phyloP scores from a whole-genome alignment of 108 stramenopile genomes.

The Tribonema minus region DNA sequence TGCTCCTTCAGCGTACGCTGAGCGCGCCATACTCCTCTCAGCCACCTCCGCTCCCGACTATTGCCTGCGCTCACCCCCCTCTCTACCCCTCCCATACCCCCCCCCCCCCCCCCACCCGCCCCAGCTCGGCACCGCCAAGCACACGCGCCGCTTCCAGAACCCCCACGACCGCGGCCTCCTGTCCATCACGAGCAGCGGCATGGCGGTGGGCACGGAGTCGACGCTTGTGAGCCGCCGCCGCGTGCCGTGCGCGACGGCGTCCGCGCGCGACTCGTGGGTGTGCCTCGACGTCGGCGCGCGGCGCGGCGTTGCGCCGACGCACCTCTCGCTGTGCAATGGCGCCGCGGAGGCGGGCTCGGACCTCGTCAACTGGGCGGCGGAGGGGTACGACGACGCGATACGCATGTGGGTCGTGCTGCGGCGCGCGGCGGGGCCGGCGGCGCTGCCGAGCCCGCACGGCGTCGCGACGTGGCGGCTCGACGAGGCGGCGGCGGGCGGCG shows the following conservation, averaged over 20 bases:
- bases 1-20: too few relatives aligned
- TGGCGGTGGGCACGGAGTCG: conserved; percentile 34
- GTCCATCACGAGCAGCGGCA: conserved; percentile 36
- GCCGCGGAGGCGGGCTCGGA: conserved; percentile 27
- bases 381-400: conserved; percentile 42
- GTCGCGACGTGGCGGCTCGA: conserved; percentile 37
- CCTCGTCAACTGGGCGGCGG: conserved; percentile 43
- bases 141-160: conserved; percentile 40
- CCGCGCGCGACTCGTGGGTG: conserved; percentile 33
- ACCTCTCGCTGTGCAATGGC: conserved; percentile 43
- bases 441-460: conserved; percentile 31
- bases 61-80: too few relatives aligned
- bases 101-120: too few relatives aligned
- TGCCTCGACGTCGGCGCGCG: conserved; percentile 42
- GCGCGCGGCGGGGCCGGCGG: neutral
- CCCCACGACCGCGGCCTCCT: conserved; percentile 37
- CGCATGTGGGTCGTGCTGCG: conserved; percentile 20
- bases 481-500: neutral
- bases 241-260: conserved; percentile 38
- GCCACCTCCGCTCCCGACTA: too few relatives aligned
- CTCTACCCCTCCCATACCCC: too few relatives aligned
- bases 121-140: neutral
- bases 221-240: conserved; percentile 38
- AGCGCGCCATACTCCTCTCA: too few relatives aligned
- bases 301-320: conserved; percentile 36